A percentile compares a stretch with the other conserved stretches of the same genome.
Conservation (phyloP, 352 stramenopile genomes). For the Phytopythium montanum region DNA sequence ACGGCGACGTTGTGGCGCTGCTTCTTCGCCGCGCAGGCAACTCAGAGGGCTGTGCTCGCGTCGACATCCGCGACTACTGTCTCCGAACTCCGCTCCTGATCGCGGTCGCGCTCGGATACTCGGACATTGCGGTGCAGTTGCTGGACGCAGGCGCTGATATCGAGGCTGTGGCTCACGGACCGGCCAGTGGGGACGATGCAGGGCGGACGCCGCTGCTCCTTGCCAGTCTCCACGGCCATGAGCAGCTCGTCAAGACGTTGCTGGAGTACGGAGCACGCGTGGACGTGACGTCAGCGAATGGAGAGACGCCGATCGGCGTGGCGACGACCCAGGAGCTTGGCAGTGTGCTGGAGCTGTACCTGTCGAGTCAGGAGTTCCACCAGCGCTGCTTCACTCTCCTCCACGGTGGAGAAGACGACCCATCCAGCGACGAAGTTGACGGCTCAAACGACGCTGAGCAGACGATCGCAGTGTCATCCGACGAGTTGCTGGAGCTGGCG, state of each 20-base stretch:
- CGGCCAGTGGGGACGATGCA: neutral
- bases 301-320: slow-evolving; percentile 2
- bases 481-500: slow-evolving; percentile 14
- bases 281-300: neutral
- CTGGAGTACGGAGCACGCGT: slow-evolving; percentile 4
- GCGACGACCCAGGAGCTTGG: neutral
- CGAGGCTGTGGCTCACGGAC: neutral
- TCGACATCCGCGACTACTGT: slow-evolving; percentile 1
- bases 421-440: neutral
- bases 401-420: neutral
- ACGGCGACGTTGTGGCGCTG: neutral
- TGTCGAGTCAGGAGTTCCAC: slow-evolving; percentile 5
- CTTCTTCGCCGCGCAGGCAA: neutral
- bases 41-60: neutral
- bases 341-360: slow-evolving; percentile 2
- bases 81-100: neutral
- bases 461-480: neutral
- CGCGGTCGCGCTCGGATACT: neutral
- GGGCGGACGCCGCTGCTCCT: neutral
- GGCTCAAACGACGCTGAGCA: neutral
- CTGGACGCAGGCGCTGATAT: slow-evolving; percentile 1
- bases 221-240: neutral
- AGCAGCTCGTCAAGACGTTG: slow-evolving; percentile 2
- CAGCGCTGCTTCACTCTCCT: slow-evolving; percentile 2
- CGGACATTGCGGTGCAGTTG: neutral